phyloP scores from a whole-genome alignment of 345 rosid genomes.

The Salix arbutifolia region DNA sequence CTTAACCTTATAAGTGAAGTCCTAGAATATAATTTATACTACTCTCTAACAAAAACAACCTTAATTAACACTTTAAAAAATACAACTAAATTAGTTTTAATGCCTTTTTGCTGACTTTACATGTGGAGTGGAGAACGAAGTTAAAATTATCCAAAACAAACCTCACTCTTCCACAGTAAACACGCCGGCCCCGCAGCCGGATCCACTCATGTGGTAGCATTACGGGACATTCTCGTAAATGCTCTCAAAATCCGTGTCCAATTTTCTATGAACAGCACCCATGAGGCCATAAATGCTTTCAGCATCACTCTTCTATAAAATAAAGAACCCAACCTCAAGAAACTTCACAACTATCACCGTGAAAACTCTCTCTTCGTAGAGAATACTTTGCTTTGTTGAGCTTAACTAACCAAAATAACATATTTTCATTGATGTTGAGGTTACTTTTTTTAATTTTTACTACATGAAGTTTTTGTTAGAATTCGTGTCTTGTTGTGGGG shows the following conservation, averaged over 20 bases:
- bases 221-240: neutral
- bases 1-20: no score
- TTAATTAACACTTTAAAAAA: no score
- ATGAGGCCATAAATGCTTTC: neutral
- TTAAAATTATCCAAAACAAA: neutral
- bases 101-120: neutral
- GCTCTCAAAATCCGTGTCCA: neutral
- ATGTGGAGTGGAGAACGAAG: neutral
- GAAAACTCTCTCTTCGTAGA: neutral
- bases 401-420: neutral
- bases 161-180: no score
- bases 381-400: neutral
- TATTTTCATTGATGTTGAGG: neutral
- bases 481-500: constrained; percentile 44
- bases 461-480: constrained; percentile 49
- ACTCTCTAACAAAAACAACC: no score
- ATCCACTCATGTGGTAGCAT: no score
- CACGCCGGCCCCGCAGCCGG: neutral
- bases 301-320: neutral
- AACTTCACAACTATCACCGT: neutral
- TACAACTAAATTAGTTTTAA: no score
- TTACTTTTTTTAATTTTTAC: neutral
- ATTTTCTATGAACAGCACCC: no score
- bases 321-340: neutral
- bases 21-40: no score